These are phyloP conservation scores for Spergularia bocconei DNA, from an alignment of 148 eudicot species.

Conservation along the genomic window DNA sequence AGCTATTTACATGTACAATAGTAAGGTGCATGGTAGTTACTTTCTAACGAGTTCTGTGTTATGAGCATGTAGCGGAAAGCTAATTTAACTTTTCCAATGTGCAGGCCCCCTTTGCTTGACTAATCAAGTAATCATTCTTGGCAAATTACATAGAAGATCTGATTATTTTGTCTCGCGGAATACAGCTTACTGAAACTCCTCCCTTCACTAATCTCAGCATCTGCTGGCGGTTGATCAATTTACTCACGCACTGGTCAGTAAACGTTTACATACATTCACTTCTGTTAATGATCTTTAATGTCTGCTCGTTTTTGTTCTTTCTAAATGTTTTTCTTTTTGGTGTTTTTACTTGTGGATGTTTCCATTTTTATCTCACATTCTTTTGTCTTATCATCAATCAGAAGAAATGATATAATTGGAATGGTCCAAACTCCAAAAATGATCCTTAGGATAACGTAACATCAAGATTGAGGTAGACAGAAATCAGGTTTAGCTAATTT, in stretches of 20 bases:
- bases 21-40: too few relatives aligned
- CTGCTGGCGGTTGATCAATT: constrained; percentile 80
- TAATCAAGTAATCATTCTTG: constrained; percentile 54
- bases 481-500: too few relatives aligned
- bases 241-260: constrained; percentile 69
- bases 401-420: too few relatives aligned
- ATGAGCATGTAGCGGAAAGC: neutral
- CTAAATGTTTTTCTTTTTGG: too few relatives aligned
- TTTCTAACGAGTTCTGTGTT: neutral
- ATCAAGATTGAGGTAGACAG: too few relatives aligned
- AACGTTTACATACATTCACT: neutral
- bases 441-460: too few relatives aligned
- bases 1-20: too few relatives aligned
- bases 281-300: neutral
- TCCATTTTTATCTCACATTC: neutral
- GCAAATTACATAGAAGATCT: constrained; percentile 50
- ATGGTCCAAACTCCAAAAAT: too few relatives aligned
- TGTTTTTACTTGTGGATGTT: too few relatives aligned
- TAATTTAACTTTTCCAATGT: neutral
- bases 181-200: constrained; percentile 66
- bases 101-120: constrained; percentile 40
- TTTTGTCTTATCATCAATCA: too few relatives aligned
- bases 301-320: too few relatives aligned
- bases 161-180: constrained; percentile 47
- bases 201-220: constrained; percentile 81